Base-by-base conservation (phyloP, 345 rosid genomes). In the Crucihimalaya himalaica region DNA sequence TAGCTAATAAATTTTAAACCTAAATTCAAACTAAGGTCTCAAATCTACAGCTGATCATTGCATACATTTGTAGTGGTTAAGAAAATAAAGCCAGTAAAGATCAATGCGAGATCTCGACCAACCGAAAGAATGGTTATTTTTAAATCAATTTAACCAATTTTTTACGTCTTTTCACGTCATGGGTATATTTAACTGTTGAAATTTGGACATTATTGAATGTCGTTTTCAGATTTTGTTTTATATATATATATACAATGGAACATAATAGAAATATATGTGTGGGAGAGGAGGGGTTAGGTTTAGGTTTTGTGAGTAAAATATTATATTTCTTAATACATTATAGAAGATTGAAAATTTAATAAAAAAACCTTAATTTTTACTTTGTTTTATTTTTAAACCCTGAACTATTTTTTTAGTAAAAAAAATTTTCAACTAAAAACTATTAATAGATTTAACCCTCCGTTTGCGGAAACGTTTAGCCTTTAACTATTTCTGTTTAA, bases 281-380 rank as follows among this genome's bases (percentile, higher is more conserved):
- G n/a, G n/a, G n/a, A n/a, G n/a, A n/a, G n/a, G 45, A 34, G 23
- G 21, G 51, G 66, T 57, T 71, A 66, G 67, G 72, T 74, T 47
- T 57, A 57, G 31, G 72, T 47, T 66, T 74, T 58, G 4, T 21
- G 29, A 54, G 18, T 54, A 47, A 25, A 34, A 56, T 57, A 56
- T 35, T 18, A 34, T 19, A 35, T 27, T 65, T 56, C 31, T 14
- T 52, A 19, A 19, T n/a, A 35, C 10, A 55, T 37, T 66, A 47
- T 48, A 48, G 56, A 66, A 50, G n/a, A n/a, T n/a, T n/a, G n/a
- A n/a, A n/a, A n/a, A n/a, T n/a, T n/a, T n/a, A n/a, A n/a, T n/a
- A n/a, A n/a, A n/a, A n/a, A n/a, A n/a, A n/a, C n/a, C n/a, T n/a
- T n/a, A n/a, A n/a, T n/a, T n/a, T n/a, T n/a, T n/a, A n/a, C n/a